Evolutionary conservation across 495 filamentous ascomycete genomes (phyloP).

Genomic region (Clohesyomyces aquaticus): DNA sequence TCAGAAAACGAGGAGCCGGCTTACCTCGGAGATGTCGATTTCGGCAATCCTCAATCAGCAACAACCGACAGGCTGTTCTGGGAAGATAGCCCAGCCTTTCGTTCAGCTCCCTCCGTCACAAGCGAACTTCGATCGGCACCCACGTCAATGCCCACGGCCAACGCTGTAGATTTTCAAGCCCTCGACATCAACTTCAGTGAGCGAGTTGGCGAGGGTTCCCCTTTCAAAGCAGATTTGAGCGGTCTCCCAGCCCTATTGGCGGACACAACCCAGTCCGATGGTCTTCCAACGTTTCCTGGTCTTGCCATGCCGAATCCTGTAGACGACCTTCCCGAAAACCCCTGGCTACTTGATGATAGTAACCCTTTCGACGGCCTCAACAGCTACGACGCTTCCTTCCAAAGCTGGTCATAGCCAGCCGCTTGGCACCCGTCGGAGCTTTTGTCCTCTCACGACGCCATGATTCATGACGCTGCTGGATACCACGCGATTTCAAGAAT

Average conservation of each 20-base stretch:
- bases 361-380: slow-evolving; percentile 10
- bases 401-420: slow-evolving; percentile 15
- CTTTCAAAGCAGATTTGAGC: slow-evolving; percentile 8
- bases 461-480: slow-evolving; percentile 36
- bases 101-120: slow-evolving; percentile 13
- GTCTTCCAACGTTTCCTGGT: slow-evolving; percentile 9
- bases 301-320: slow-evolving; percentile 33
- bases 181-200: slow-evolving; percentile 23
- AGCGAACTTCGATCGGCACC: slow-evolving; percentile 18
- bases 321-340: slow-evolving; percentile 29
- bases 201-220: background rate
- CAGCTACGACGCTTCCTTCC: slow-evolving; percentile 1
- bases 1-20: slow-evolving; percentile 45
- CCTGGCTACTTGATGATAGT: slow-evolving; percentile 29
- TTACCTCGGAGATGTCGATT: slow-evolving; percentile 31
- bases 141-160: slow-evolving; percentile 20
- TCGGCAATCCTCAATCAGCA: slow-evolving; percentile 20
- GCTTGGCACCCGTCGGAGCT: background rate
- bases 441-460: slow-evolving; percentile 34
- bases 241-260: slow-evolving; percentile 5
- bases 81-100: slow-evolving; percentile 37
- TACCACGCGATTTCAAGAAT: background rate
- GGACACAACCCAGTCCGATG: slow-evolving; percentile 3
- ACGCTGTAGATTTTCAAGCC: slow-evolving; percentile 1
- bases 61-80: slow-evolving; percentile 31